phyloP scores from a whole-genome alignment of 371 early-diverging fungal genomes.

The Enterocytospora artemiae region DNA sequence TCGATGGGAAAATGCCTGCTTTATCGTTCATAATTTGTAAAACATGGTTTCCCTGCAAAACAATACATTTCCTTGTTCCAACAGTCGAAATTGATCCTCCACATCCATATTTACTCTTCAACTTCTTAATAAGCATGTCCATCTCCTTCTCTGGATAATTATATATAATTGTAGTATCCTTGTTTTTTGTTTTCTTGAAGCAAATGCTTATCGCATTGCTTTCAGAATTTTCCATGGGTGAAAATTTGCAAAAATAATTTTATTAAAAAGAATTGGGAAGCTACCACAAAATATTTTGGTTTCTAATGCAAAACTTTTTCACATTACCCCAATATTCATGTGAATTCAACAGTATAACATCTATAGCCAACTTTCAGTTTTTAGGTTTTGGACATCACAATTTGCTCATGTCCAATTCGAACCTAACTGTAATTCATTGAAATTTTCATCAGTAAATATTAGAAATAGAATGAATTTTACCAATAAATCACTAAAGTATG shows the following conservation, averaged over 20 bases:
- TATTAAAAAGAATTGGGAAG: neutral
- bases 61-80: neutral
- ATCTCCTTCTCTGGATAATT: neutral
- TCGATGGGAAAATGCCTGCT: neutral
- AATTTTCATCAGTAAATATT: too few species aligned
- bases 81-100: neutral
- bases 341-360: neutral
- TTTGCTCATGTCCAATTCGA: too few species aligned
- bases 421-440: too few species aligned
- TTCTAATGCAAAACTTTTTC: neutral
- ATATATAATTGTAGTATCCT: neutral
- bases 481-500: too few species aligned
- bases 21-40: neutral
- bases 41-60: constrained; percentile 22
- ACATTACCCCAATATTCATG: neutral
- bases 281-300: neutral
- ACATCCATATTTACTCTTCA: constrained; percentile 17
- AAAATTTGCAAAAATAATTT: neutral
- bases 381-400: too few species aligned
- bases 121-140: neutral
- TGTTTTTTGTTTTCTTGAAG: constrained; percentile 7
- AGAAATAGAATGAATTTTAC: too few species aligned
- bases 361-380: too few species aligned
- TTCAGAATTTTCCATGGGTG: neutral
- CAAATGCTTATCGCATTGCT: neutral